Evolutionary conservation across 2,329 filamentous ascomycete genomes (phyloP).

Genomic region (Neofusicoccum ribis): DNA sequence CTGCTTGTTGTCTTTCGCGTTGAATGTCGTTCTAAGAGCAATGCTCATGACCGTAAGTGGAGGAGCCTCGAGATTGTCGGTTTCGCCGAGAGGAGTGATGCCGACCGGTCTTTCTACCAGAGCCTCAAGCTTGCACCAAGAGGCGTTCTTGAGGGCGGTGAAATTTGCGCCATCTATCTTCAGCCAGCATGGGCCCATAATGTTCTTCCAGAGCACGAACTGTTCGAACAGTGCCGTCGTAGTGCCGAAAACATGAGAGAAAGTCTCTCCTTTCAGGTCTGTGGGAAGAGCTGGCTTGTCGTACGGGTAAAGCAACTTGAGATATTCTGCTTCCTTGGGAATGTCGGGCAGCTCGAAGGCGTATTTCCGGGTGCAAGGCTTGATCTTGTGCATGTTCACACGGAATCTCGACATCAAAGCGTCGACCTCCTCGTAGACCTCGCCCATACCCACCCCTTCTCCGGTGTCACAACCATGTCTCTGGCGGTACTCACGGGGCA

Average conservation of each 20-base stretch:
- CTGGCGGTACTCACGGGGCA: conserved; percentile 70
- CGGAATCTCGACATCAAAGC: conserved; percentile 82
- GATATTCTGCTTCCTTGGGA: conserved; percentile 84
- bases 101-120: conserved; percentile 75
- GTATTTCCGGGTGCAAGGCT: conserved; percentile 85
- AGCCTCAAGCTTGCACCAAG: conserved; percentile 95
- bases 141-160: conserved; percentile 81
- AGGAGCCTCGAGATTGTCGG: conserved; percentile 78
- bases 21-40: conserved; percentile 82
- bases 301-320: conserved; percentile 96
- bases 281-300: conserved; percentile 74
- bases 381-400: conserved; percentile 91
- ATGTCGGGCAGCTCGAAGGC: conserved; percentile 89
- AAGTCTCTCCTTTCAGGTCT: conserved; percentile 78
- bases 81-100: conserved; percentile 71
- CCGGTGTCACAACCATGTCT: conserved; percentile 66
- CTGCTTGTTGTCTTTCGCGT: conserved; percentile 91
- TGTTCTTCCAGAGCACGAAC: conserved; percentile 97
- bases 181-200: conserved; percentile 98
- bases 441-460: conserved; percentile 79
- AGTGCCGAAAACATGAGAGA: conserved; percentile 88
- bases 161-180: conserved; percentile 87
- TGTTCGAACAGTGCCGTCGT: conserved; percentile 96
- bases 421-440: conserved; percentile 90
- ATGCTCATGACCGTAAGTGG: conserved; percentile 96